Conservation (phyloP, 495 filamentous ascomycete genomes). For the Lentithecium fluviatile region DNA sequence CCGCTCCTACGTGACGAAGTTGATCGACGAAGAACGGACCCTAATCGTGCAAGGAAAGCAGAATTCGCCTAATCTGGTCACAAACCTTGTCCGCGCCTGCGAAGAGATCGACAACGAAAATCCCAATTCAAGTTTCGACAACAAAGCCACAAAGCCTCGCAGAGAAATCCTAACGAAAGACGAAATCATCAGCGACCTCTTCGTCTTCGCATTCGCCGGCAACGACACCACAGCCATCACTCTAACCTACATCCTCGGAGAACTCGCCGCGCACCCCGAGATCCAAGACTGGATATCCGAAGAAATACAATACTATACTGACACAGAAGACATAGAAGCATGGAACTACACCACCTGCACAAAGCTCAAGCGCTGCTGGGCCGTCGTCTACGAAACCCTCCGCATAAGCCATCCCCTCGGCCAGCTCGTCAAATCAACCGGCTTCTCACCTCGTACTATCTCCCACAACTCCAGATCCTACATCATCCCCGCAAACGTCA, state of each 20-base stretch:
- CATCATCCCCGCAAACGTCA: conserved; percentile 11
- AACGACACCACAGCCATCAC: conserved; percentile 39
- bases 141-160: neutral
- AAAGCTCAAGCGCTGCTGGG: conserved; percentile 24
- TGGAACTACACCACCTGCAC: conserved; percentile 16
- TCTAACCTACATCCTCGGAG: conserved; percentile 15
- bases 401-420: conserved; percentile 24
- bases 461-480: neutral
- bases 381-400: conserved; percentile 25
- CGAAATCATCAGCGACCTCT: conserved; percentile 38
- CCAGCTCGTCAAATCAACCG: conserved; percentile 18
- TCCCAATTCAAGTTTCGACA: too few species aligned
- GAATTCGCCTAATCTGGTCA: conserved; percentile 7
- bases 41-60: conserved; percentile 14
- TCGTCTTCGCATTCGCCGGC: conserved; percentile 33
- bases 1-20: conserved; percentile 3
- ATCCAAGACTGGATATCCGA: conserved; percentile 39
- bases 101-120: neutral
- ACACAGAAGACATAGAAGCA: neutral
- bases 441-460: neutral
- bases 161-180: conserved; percentile 26
- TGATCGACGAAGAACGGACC: conserved; percentile 23
- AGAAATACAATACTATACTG: conserved; percentile 24
- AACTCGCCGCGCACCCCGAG: conserved; percentile 29
- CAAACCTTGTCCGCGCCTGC: conserved; percentile 17